Percentiles rank a stretch among this genome's conserved stretches.
Conservation (phyloP, 352 stramenopile genomes). For the Phytopythium chamaehyphon region DNA sequence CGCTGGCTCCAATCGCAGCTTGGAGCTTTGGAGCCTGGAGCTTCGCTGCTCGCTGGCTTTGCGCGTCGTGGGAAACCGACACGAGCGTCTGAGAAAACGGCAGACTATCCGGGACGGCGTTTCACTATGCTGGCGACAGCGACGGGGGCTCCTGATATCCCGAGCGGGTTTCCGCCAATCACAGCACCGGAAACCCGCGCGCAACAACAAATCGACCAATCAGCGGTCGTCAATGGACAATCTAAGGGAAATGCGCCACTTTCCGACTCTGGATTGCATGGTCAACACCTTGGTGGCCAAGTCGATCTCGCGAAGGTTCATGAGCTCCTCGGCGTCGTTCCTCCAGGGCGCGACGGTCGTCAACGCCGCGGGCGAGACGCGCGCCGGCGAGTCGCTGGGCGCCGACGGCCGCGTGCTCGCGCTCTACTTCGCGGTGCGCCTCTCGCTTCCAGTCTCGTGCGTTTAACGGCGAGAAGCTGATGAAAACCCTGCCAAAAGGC, state of each 20-base stretch:
- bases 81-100: not conserved
- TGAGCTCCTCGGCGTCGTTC: constrained; percentile 37
- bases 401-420: constrained; percentile 48
- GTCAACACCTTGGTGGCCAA: too few species aligned
- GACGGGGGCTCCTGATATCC: constrained; percentile 2
- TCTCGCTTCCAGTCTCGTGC: not conserved
- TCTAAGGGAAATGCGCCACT: too few species aligned
- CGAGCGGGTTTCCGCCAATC: constrained; percentile 2
- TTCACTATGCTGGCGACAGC: not conserved
- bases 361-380: constrained; percentile 46
- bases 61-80: not conserved
- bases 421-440: constrained; percentile 71
- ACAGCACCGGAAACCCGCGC: not conserved
- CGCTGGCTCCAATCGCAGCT: not conserved
- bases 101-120: not conserved
- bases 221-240: not conserved
- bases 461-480: too few species aligned
- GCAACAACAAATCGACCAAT: not conserved
- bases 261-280: too few species aligned
- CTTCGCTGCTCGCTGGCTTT: too few species aligned
- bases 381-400: constrained; percentile 39
- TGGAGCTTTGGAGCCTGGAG: not conserved
- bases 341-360: constrained; percentile 49
- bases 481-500: constrained; percentile 24
- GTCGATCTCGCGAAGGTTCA: not conserved